Conservation (phyloP, 148 eudicot genomes). For the Arctostaphylos glauca region DNA sequence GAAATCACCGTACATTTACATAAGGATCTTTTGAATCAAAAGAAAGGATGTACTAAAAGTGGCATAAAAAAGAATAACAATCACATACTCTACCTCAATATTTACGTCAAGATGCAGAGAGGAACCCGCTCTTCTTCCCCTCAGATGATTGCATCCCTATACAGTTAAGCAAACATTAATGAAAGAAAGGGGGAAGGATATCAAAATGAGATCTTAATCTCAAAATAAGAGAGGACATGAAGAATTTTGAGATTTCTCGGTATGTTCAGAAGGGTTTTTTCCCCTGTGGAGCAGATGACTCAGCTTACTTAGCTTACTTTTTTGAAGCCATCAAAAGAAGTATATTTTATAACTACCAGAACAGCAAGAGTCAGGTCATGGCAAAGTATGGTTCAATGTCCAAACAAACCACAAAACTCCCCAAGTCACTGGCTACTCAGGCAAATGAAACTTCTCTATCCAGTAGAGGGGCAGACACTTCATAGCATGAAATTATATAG, state of each 20-base stretch:
- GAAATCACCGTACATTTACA: neutral
- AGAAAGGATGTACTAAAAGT: neutral
- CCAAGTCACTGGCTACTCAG: neutral
- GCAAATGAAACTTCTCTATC: neutral
- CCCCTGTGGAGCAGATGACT: too few relatives aligned
- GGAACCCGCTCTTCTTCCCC: conserved; percentile 98
- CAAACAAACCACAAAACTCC: neutral
- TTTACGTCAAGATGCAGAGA: conserved; percentile 88
- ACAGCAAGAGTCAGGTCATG: neutral
- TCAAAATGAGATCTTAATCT: too few relatives aligned
- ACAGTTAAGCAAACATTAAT: conserved; percentile 14
- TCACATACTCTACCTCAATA: conserved; percentile 61
- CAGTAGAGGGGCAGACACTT: neutral
- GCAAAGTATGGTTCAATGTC: neutral
- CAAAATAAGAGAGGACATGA: too few relatives aligned
- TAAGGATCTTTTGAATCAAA: neutral
- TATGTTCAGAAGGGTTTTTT: too few relatives aligned
- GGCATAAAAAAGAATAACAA: neutral
- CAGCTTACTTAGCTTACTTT: too few relatives aligned
- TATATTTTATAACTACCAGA: neutral
- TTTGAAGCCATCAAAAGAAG: neutral
- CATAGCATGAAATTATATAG: neutral
- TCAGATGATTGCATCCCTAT: conserved; percentile 84
- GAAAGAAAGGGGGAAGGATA: neutral
- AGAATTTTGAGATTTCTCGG: too few relatives aligned